Conservation (phyloP, 805 yeast species). For the Zygosaccharomyces bailii region DNA sequence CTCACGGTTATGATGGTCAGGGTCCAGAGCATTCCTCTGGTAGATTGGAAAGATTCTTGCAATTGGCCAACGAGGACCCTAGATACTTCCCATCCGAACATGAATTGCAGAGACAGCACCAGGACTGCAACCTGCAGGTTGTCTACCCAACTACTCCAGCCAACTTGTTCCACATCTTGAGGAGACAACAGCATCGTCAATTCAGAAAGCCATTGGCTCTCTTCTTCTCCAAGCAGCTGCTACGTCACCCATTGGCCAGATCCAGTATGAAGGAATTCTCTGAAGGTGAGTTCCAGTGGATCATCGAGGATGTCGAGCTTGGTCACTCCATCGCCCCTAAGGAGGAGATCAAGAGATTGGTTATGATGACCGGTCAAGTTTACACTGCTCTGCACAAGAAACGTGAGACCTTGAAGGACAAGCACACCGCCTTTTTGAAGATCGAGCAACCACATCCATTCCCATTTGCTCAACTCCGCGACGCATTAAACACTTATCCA, state of each 20-base stretch:
- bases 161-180: slow-evolving; percentile 88
- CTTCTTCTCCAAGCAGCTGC: slow-evolving; percentile 87
- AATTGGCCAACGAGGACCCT: slow-evolving; percentile 92
- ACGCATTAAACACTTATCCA: slow-evolving; percentile 74
- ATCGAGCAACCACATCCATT: slow-evolving; percentile 97
- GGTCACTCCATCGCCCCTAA: slow-evolving; percentile 72
- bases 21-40: slow-evolving; percentile 99
- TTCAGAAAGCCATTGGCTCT: slow-evolving; percentile 88
- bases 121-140: slow-evolving; percentile 96
- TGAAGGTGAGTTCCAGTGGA: slow-evolving; percentile 91
- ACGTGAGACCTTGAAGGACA: slow-evolving; percentile 73
- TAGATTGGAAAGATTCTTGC: slow-evolving; percentile 94
- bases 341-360: slow-evolving; percentile 83
- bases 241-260: slow-evolving; percentile 97
- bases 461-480: slow-evolving; percentile 95
- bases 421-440: slow-evolving; percentile 81
- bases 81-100: slow-evolving; percentile 87
- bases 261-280: slow-evolving; percentile 80
- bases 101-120: slow-evolving; percentile 94
- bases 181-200: slow-evolving; percentile 99
- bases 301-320: slow-evolving; percentile 86
- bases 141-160: slow-evolving; percentile 99
- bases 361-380: slow-evolving; percentile 89
- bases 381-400: slow-evolving; percentile 87
- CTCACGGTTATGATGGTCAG: slow-evolving; percentile 99